Percentiles rank a stretch among this genome's conserved stretches.
Conservation (phyloP, 345 rosid genomes). For the Heritiera fomes region DNA sequence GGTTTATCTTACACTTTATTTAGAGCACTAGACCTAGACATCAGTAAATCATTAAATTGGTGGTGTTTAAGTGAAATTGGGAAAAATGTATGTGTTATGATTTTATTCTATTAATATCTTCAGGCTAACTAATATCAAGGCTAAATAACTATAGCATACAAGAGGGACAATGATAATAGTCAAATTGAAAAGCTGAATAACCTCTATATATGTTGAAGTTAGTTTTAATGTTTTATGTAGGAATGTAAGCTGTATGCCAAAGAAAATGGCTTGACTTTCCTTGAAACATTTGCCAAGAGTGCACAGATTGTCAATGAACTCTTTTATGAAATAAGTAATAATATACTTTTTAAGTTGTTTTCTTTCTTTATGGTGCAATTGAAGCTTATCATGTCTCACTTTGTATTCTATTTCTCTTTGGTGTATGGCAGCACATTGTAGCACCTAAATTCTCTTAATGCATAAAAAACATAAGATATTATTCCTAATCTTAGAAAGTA, state of each 20-base stretch:
- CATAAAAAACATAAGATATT: too few species aligned
- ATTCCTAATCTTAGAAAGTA: too few species aligned
- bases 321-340: constrained; percentile 71
- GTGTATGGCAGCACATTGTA: background rate
- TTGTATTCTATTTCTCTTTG: background rate
- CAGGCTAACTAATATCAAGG: background rate
- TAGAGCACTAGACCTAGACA: background rate
- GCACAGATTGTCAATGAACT: constrained; percentile 76
- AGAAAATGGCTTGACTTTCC: constrained; percentile 59
- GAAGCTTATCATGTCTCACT: background rate
- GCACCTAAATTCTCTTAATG: too few species aligned
- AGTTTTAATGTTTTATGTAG: constrained; percentile 34
- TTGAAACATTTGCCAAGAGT: constrained; percentile 70
- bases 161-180: background rate
- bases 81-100: background rate
- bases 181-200: background rate
- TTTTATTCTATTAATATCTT: background rate
- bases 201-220: background rate
- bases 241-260: constrained; percentile 64
- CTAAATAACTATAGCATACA: background rate
- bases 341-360: background rate
- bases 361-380: background rate
- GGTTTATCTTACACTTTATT: too few species aligned
- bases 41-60: background rate
- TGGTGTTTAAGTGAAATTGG: background rate